Evolutionary conservation across 2,329 filamentous ascomycete species (phyloP), one percentile per base, ranked within the genome.

Genomic region (Fusarium scirpi): DNA sequence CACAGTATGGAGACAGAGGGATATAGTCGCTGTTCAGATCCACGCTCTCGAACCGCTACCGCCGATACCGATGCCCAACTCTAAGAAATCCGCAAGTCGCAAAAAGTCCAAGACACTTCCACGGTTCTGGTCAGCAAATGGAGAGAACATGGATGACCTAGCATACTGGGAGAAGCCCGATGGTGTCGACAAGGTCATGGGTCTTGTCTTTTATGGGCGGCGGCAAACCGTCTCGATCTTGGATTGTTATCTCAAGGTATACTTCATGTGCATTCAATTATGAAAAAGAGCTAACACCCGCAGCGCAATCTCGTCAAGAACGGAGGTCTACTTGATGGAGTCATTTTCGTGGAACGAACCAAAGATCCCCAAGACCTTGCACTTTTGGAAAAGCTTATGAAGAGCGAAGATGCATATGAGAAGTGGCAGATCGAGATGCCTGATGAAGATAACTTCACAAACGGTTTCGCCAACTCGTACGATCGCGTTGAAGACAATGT

Each of bases 401-500:
- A 73, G 24, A 79, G 76, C 44, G 80, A 79, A 9, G 70, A 74
- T 10, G 76, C 72, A 15, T 85, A 85, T 69, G 79, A 79, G 57
- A 78, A 76, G 43, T 78, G 80, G 56, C 73, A 76, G 41, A 77
- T 81, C 30, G 74, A 80, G n/a, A 75, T 79, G 59, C 60, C 74
- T 18, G 76, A 73, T 13, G 75, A 76, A 5, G 67, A 74, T 20
- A 74, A 76, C 45, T 75, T 76, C 62, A 45, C 69, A 6, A 76
- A 49, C 18, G 80, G 79, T n/a, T 83, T 77, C 40, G 76, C 72
- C 9, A 74, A 78, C 27, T 80, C 83, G 7, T 85, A 84, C 53
- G 78, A 85, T 45, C 79, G 78, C 58, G 78, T 85, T 46, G 81
- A 85, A 68, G 82, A 85, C 62, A 82, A 85, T 58, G 77, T 82